phyloP scores from a whole-genome alignment of 208 protist genomes.

The Trypanosoma mega region DNA sequence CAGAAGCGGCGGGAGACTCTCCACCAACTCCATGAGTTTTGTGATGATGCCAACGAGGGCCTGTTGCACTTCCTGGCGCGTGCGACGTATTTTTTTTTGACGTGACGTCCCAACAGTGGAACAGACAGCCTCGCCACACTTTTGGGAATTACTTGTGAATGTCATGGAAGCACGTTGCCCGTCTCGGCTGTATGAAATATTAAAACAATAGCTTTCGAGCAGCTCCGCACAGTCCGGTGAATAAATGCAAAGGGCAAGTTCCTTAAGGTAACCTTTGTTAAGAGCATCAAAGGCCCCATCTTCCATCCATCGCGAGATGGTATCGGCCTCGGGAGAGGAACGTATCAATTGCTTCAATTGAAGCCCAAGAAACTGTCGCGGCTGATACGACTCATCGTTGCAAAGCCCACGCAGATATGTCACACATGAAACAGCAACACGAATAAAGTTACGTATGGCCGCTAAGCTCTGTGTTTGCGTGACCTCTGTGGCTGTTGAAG shows the following conservation, averaged over 20 bases:
- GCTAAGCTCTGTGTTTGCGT: slow-evolving; percentile 76
- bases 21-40: slow-evolving; percentile 60
- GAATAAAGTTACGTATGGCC: slow-evolving; percentile 80
- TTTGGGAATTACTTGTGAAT: slow-evolving; percentile 41
- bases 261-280: slow-evolving; percentile 74
- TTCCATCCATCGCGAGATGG: slow-evolving; percentile 74
- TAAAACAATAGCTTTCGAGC: slow-evolving; percentile 80
- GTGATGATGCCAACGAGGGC: slow-evolving; percentile 56
- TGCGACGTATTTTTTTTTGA: slow-evolving; percentile 23
- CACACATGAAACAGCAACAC: slow-evolving; percentile 71
- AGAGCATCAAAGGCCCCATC: slow-evolving; percentile 82
- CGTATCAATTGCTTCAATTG: slow-evolving; percentile 64
- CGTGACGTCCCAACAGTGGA: not conserved
- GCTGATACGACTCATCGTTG: slow-evolving; percentile 64
- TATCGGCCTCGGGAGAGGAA: slow-evolving; percentile 42
- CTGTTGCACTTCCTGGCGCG: slow-evolving; percentile 59
- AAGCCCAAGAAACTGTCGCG: slow-evolving; percentile 54
- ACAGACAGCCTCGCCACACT: slow-evolving; percentile 2
- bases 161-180: slow-evolving; percentile 45
- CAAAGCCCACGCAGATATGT: slow-evolving; percentile 76
- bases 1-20: slow-evolving; percentile 61
- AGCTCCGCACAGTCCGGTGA: slow-evolving; percentile 47
- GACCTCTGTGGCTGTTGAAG: slow-evolving; percentile 36
- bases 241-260: slow-evolving; percentile 78
- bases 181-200: slow-evolving; percentile 55